Evolutionary conservation across 2,329 filamentous ascomycete genomes (phyloP), one percentile per base, ranked within the genome.

Genomic region (Epicoccum nigrum): DNA sequence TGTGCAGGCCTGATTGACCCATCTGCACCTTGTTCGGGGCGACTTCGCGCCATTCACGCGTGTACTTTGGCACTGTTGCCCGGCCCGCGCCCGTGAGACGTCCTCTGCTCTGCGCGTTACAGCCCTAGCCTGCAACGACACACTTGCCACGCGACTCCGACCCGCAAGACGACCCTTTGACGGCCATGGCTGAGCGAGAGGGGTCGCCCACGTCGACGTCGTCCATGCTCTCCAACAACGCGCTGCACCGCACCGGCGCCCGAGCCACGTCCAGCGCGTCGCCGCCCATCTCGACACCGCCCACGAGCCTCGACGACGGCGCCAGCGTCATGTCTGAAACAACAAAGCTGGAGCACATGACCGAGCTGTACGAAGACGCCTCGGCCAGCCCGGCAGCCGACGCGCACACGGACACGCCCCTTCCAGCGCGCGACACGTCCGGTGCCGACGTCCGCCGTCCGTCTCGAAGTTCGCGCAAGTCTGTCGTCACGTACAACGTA

Each of bases 401-500:
- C 13, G 30, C 47, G 34, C 38, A 40, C 4, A 12, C 43, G 13
- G 60, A 72, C 27, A 51, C 58, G 30, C 52, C 61, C 23, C 45
- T 34, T 38, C 45, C 62, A 4, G 46, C 59, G 7, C 53, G 56
- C 25, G 60, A 55, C n/a, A 49, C 54, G 31, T 44, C 58, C 39
- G 56, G 50, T 47, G 65, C 59, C 51, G 67, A 61, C 54, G 54
- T 54, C 44, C 65, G 64, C 49, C 67, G 70, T 7, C 59, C 69
- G 19, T 59, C 63, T 34, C 82, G 84, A 49, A 78, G 82, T 54
- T 81, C 80, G 60, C 83, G 86, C 63, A 75, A 79, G 30, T 80
- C 78, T 45, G 76, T 84, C 15, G 80, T 83, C 11, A 82, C 86
- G 13, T 90, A 90, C 74, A 90, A 90, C 62, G 74, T 88, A 13